phyloP scores from a whole-genome alignment of 2,329 filamentous ascomycete genomes.

The Arthroderma sp. region DNA sequence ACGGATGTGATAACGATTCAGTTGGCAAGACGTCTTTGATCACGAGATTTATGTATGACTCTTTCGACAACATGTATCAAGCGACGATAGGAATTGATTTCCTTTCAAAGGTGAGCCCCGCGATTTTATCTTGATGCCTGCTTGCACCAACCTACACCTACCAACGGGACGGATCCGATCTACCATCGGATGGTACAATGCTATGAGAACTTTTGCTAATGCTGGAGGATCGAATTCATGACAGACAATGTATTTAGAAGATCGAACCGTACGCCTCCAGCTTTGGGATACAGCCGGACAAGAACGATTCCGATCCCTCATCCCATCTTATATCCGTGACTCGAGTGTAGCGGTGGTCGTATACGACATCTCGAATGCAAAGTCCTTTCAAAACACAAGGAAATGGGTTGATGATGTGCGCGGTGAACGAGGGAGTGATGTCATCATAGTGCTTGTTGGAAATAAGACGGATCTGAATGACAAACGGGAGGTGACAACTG shows the following conservation, averaged over 20 bases:
- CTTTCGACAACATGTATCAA: conserved; percentile 99
- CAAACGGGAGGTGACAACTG: conserved; percentile 91
- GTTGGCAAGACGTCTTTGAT: conserved; percentile 98
- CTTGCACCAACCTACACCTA: neutral
- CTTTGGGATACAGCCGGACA: conserved; percentile 98
- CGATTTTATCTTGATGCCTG: neutral
- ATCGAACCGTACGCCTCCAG: conserved; percentile 91
- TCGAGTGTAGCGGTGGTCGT: conserved; percentile 96
- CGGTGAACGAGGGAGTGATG: conserved; percentile 91
- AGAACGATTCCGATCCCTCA: conserved; percentile 90
- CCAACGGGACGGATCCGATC: no score
- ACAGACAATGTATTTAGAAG: conserved; percentile 98
- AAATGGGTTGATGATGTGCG: conserved; percentile 99
- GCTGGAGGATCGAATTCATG: no score
- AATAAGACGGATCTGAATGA: conserved; percentile 99
- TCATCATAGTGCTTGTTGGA: conserved; percentile 95
- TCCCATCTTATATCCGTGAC: conserved; percentile 97
- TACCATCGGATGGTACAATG: no score
- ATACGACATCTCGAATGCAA: conserved; percentile 94
- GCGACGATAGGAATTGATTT: conserved; percentile 99
- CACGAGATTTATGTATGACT: conserved; percentile 99
- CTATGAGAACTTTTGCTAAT: no score
- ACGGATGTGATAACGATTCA: conserved; percentile 26
- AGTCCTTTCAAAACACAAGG: conserved; percentile 95
- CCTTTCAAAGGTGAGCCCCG: conserved; percentile 67